Percentiles rank a stretch among this genome's conserved stretches.
phyloP scores from a whole-genome alignment of 495 filamentous ascomycete species.

The Trichocladium antarcticum region DNA sequence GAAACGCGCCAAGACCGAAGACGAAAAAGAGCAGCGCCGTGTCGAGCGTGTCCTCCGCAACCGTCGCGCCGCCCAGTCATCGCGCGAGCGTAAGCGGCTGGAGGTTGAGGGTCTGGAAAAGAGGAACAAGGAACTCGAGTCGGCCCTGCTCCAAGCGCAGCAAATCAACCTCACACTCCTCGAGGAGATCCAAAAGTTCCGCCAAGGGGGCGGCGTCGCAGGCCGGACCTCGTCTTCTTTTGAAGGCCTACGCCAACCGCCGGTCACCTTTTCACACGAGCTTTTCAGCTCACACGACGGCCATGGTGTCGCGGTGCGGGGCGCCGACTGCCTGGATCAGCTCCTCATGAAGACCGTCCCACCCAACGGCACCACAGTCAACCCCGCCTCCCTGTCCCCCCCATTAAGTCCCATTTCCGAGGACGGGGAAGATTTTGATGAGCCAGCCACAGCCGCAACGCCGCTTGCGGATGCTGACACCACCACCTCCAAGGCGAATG shows the following conservation, averaged over 20 bases:
- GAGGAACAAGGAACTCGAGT: conserved; percentile 60
- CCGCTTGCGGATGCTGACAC: conserved; percentile 20
- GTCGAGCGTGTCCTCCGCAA: conserved; percentile 96
- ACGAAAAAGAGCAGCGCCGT: conserved; percentile 95
- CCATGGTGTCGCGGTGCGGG: conserved; percentile 14
- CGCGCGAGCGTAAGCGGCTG: conserved; percentile 84
- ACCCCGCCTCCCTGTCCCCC: conserved; percentile 46
- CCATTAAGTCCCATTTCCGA: conserved; percentile 38
- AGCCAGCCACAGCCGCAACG: conserved; percentile 13
- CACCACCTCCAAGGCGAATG: conserved; percentile 31
- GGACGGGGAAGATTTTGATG: conserved; percentile 17
- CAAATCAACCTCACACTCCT: conserved; percentile 53
- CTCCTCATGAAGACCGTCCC: conserved; percentile 26
- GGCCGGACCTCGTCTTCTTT: conserved; percentile 11
- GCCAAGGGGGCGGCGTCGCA: conserved; percentile 42
- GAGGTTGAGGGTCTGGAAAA: conserved; percentile 85
- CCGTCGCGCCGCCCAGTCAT: conserved; percentile 89
- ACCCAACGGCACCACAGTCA: conserved; percentile 33
- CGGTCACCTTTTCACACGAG: conserved; percentile 41
- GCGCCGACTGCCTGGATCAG: conserved; percentile 24
- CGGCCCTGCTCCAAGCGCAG: conserved; percentile 51
- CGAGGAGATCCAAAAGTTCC: conserved; percentile 52
- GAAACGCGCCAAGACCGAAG: conserved; percentile 97
- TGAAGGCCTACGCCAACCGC: conserved; percentile 32
- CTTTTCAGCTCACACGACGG: conserved; percentile 40